Conservation (phyloP, 148 eudicot genomes). For the Rhododendron mucronatum region DNA sequence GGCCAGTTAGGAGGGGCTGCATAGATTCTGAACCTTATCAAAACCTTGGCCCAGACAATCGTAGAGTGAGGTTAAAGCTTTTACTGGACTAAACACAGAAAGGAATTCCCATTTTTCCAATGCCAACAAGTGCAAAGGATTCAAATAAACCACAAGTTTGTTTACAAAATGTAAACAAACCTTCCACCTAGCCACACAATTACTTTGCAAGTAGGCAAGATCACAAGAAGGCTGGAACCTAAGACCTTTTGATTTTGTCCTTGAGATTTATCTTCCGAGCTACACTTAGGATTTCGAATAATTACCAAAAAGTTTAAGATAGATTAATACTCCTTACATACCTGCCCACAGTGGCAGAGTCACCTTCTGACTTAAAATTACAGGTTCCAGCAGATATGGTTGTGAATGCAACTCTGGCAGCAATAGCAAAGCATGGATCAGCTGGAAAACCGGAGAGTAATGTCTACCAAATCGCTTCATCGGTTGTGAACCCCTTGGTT, state of each 20-base stretch:
- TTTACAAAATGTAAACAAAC: not conserved
- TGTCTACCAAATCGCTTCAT: constrained; percentile 91
- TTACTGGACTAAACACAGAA: not conserved
- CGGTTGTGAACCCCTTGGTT: constrained; percentile 81
- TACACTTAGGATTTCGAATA: not conserved
- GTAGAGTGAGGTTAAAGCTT: not conserved
- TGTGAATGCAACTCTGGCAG: constrained; percentile 85
- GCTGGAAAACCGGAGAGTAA: constrained; percentile 57
- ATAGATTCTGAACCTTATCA: not conserved
- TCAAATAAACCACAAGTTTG: not conserved
- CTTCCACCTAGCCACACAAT: not conserved
- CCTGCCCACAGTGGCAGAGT: not conserved
- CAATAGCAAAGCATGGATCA: constrained; percentile 88
- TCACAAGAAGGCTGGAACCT: not conserved
- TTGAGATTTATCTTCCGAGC: not conserved
- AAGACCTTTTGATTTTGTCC: not conserved
- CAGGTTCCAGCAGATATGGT: constrained; percentile 99
- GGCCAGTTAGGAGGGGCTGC: not conserved
- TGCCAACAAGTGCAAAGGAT: not conserved
- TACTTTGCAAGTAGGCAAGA: not conserved
- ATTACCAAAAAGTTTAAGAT: not conserved
- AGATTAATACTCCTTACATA: not conserved
- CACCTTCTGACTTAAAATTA: not conserved
- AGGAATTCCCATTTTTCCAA: not conserved
- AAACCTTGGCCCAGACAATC: not conserved